These are phyloP conservation scores for Pleurotus platypus DNA, from an alignment of 768 basidiomycete genomes.

Conservation along the genomic window DNA sequence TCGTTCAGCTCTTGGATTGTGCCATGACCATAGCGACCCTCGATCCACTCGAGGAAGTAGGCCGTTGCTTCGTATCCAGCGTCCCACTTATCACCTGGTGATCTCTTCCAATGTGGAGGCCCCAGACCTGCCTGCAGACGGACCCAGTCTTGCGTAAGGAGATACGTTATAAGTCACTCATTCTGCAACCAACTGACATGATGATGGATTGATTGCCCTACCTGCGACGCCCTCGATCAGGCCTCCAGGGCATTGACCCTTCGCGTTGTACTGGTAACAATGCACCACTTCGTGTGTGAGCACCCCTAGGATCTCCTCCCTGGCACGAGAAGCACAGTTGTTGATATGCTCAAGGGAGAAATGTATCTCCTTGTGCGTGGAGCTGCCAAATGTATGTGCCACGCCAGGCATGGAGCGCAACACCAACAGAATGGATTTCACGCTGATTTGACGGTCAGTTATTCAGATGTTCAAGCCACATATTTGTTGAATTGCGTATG, in stretches of 20 bases:
- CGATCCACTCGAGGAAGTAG: constrained; percentile 72
- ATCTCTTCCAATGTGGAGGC: constrained; percentile 69
- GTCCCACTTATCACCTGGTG: constrained; percentile 58
- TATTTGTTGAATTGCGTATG: background rate
- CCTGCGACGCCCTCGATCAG: constrained; percentile 81
- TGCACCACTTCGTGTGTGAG: constrained; percentile 71
- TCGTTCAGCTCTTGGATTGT: constrained; percentile 58
- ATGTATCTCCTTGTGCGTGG: constrained; percentile 68
- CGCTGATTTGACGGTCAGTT: constrained; percentile 27
- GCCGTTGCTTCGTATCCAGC: constrained; percentile 73
- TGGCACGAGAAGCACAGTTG: constrained; percentile 33
- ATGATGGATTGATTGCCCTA: background rate
- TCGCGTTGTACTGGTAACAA: constrained; percentile 69
- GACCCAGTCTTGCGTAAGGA: constrained; percentile 55
- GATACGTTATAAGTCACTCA: background rate
- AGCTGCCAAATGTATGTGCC: constrained; percentile 59
- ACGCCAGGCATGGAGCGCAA: constrained; percentile 67
- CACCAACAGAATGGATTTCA: constrained; percentile 52
- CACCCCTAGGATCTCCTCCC: constrained; percentile 65
- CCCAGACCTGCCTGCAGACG: constrained; percentile 53
- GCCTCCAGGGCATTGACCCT: constrained; percentile 60
- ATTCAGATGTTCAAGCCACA: background rate
- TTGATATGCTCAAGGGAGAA: constrained; percentile 65
- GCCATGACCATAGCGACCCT: constrained; percentile 47
- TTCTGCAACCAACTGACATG: background rate